Evolutionary conservation across 2,329 filamentous ascomycete species (phyloP).

Genomic region (Plenodomus tracheiphilus): DNA sequence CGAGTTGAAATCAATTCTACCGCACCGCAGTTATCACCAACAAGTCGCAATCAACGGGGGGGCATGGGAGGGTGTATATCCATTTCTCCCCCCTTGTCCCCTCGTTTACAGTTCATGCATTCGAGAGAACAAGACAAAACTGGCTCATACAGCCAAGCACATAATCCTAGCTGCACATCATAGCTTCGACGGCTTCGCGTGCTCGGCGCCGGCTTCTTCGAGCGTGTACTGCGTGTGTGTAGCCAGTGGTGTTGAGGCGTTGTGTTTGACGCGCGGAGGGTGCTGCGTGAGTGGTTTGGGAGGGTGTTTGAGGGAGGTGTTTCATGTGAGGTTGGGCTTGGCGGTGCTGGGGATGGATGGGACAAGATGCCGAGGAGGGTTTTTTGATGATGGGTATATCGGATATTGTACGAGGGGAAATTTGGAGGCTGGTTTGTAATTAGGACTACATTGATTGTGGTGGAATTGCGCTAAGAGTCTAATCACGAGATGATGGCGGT

Average conservation of each 20-base stretch:
- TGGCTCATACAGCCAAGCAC: not conserved
- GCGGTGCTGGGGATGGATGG: constrained; percentile 8
- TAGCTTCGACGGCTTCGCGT: not conserved
- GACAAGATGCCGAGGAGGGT: too few relatives aligned
- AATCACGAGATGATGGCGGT: too few relatives aligned
- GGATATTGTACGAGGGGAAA: too few relatives aligned
- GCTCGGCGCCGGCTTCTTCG: constrained; percentile 7
- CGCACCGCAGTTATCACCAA: too few relatives aligned
- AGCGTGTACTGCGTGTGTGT: not conserved
- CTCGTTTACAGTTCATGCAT: not conserved
- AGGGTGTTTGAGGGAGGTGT: constrained; percentile 21
- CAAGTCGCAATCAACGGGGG: too few relatives aligned
- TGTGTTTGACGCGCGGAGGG: constrained; percentile 30
- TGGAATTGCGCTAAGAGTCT: too few relatives aligned
- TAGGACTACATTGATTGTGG: too few relatives aligned
- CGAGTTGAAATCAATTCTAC: too few relatives aligned
- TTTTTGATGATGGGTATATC: too few relatives aligned
- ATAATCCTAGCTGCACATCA: not conserved
- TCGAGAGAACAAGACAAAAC: too few relatives aligned
- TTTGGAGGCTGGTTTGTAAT: too few relatives aligned
- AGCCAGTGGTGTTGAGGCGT: not conserved
- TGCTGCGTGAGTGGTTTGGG: constrained; percentile 34
- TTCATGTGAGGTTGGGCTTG: constrained; percentile 18
- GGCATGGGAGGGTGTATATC: too few relatives aligned
- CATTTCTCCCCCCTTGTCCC: not conserved